Evolutionary conservation across 805 yeast genomes (phyloP), one percentile per base, ranked within the genome.

Genomic region (Candida krabiensis): DNA sequence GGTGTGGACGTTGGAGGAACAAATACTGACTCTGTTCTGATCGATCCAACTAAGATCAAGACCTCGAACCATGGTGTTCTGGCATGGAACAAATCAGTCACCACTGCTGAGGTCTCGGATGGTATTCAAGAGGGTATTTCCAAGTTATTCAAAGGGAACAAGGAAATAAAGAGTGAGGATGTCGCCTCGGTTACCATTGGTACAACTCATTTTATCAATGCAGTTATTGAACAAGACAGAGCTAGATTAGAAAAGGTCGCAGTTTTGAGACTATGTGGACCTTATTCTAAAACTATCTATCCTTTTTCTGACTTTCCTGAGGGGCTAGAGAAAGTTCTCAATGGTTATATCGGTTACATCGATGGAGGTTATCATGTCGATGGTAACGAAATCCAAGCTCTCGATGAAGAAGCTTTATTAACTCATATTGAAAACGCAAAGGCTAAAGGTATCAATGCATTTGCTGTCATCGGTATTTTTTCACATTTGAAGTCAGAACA

Each of bases 1-100:
- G 79, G 77, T 17, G 68, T 73, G 14, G 78, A 73, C 49, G 77
- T 73, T 29, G 78, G 78, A 17, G 77, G 77, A 12, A 73, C 77
- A 25, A 71, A 71, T 56, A 70, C 77, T 1, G 77, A 73, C 50
- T 61, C 71, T 16, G 77, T 72, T 22, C 50, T 73, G 17, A 40
- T 72, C 6, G 69, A 71, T 36, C 71, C 76, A 1, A 31, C 56
- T 5, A 28, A 37, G 7, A 40, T 59, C n/a, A 26, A 38, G 19
- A 31, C 47, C 9, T 42, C 46, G 1, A 38, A 47, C 23, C 53
- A 61, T 33, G 68, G 71, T 0, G 68, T 71, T 2, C 26, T 70
- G 11, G 56, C 70, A 5, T 71, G 65, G 66, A 58, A 69, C 42
- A 72, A 72, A 44, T 60, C 71, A 16, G 54, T 58, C 22, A 71